phyloP scores from a whole-genome alignment of 495 filamentous ascomycete species.

The Aspergillus coremiiformis region DNA sequence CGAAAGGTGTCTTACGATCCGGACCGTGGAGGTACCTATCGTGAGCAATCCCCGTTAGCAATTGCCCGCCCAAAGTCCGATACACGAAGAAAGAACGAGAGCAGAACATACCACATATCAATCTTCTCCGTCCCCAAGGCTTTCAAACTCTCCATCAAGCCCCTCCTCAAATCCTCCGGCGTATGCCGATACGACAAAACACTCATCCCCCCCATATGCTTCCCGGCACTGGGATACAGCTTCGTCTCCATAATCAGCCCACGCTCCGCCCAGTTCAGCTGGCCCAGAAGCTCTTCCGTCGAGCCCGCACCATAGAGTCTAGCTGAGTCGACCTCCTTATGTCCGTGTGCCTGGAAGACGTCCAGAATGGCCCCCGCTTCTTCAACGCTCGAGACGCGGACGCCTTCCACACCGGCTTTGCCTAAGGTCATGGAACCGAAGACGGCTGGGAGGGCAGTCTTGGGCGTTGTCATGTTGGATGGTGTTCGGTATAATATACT shows the following conservation, averaged over 20 bases:
- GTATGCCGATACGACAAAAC: constrained; percentile 13
- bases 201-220: neutral
- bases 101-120: constrained; percentile 25
- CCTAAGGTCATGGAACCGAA: neutral
- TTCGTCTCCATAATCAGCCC: constrained; percentile 46
- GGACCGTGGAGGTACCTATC: constrained; percentile 36
- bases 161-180: constrained; percentile 24
- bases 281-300: constrained; percentile 40
- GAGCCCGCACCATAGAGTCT: constrained; percentile 39
- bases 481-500: too few relatives aligned
- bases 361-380: constrained; percentile 31
- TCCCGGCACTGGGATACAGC: constrained; percentile 27
- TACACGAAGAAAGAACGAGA: too few relatives aligned
- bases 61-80: too few relatives aligned
- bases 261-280: constrained; percentile 31
- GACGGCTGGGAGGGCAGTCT: neutral
- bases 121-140: constrained; percentile 41
- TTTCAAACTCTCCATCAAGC: constrained; percentile 30
- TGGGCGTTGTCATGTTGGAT: too few relatives aligned
- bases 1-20: constrained; percentile 41
- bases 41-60: too few relatives aligned
- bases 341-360: constrained; percentile 28
- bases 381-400: neutral
- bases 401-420: neutral
- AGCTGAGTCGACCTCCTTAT: neutral